Evolutionary conservation across 2,329 filamentous ascomycete genomes (phyloP), one percentile per base, ranked within the genome.

Genomic region (Cytospora piceicola): DNA sequence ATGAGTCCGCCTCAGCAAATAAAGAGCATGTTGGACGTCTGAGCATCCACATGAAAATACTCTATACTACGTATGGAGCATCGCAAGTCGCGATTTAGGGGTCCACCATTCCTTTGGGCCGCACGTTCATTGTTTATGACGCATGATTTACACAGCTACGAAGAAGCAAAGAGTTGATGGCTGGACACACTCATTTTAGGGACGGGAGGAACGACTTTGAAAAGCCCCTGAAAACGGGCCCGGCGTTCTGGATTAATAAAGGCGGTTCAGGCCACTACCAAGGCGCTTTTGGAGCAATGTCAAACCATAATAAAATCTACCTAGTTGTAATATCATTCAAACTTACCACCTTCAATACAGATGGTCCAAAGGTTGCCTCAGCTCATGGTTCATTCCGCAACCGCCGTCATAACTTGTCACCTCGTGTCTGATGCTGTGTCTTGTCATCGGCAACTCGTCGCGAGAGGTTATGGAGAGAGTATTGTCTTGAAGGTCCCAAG

Each of bases 1-100:
- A 77, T 73, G 8, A 77, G 73, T n/a, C 80, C 79, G 62, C 83
- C 84, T n/a, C 83, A 85, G 71, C 80, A 85, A 70, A 75, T 87
- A 7, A 79, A 77, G 70, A 87, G 85, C 71, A 88, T 88, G 85
- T 69, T 88, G 70, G 85, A 88, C 70, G 71, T 87, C 17, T 87
- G 74, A 73, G 36, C 12, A n/a, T 24, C 15, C 11, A 8, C 5
- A 39, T 22, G 42, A 22, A 22, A 32, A 5, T 4, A n/a, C 30
- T 1, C 1, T 20, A 4, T 15, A 17, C n/a, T 11, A 9, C 24
- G n/a, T 52, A 27, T 32, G 6, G 32, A 51, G 6, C 6, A 8
- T 14, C 22, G 24, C 46, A 8, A 24, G 46, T 24, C 46, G n/a
- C n/a, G 9, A 24, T 49, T 6, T 14, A 24, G 7, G n/a, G n/a